These are phyloP conservation scores for Paramyrothecium sp. DNA, from an alignment of 2,329 filamentous ascomycete genomes.

Conservation along the genomic window DNA sequence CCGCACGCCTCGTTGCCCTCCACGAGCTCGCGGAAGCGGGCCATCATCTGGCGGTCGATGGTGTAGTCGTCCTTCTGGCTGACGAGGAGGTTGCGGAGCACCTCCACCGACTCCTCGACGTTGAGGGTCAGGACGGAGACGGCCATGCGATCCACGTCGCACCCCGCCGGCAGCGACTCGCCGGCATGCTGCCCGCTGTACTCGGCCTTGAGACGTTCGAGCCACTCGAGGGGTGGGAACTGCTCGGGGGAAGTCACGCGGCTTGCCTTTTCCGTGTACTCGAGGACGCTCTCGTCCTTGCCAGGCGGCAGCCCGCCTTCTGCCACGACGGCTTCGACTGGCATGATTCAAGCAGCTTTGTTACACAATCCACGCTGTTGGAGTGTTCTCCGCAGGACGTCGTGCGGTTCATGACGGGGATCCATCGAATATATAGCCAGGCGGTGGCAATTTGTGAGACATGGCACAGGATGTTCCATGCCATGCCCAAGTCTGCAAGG, in stretches of 20 bases:
- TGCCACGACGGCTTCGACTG: too few species aligned
- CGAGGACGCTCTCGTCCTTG: neutral
- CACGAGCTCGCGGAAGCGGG: constrained; percentile 15
- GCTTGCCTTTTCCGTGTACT: neutral
- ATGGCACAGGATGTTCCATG: too few species aligned
- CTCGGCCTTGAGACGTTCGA: constrained; percentile 20
- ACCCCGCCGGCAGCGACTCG: constrained; percentile 22
- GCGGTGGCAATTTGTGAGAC: too few species aligned
- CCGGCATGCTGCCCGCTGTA: constrained; percentile 23
- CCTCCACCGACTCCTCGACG: constrained; percentile 10
- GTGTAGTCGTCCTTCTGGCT: constrained; percentile 23
- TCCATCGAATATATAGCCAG: too few species aligned
- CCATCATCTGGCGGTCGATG: constrained; percentile 19
- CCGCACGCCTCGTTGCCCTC: constrained; percentile 21
- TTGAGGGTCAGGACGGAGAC: constrained; percentile 20
- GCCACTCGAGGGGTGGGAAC: constrained; percentile 16
- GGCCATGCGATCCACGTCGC: constrained; percentile 20
- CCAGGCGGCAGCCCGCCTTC: neutral
- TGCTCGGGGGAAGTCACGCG: neutral
- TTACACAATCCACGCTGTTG: too few species aligned
- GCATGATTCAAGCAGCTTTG: too few species aligned
- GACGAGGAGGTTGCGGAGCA: constrained; percentile 12
- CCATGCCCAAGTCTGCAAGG: too few species aligned
- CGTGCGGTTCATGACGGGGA: too few species aligned
- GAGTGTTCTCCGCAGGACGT: too few species aligned